These are phyloP conservation scores for Xylaria sp. DNA, from an alignment of 2,329 filamentous ascomycete species.

Conservation along the genomic window DNA sequence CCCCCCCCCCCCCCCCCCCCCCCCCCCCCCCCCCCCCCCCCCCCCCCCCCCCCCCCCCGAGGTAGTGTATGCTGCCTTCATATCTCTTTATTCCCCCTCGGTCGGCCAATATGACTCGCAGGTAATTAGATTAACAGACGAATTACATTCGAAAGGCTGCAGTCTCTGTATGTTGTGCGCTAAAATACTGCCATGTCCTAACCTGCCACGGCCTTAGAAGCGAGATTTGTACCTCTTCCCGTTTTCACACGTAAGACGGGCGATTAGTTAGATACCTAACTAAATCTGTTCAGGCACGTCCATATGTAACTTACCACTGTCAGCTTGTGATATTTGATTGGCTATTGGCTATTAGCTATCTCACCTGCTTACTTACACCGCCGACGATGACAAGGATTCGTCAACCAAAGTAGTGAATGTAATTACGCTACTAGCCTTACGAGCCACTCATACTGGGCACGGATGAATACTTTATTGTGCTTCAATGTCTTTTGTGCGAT, in stretches of 20 bases:
- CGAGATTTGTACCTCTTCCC: background rate
- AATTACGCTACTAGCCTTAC: constrained; percentile 35
- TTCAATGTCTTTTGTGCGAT: background rate
- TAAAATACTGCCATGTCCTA: no score
- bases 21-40: no score
- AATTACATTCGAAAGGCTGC: no score
- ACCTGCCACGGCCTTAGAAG: constrained; percentile 10
- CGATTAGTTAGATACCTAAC: no score
- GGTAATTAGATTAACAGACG: no score
- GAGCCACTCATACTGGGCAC: constrained; percentile 3
- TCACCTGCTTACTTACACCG: constrained; percentile 5
- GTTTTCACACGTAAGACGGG: constrained; percentile 27
- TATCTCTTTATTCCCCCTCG: no score
- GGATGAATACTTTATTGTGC: background rate
- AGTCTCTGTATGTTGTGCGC: no score
- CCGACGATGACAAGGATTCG: constrained; percentile 22
- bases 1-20: no score
- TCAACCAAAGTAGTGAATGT: background rate
- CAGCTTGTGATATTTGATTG: constrained; percentile 17
- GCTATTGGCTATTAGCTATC: constrained; percentile 25
- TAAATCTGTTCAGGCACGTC: constrained; percentile 9
- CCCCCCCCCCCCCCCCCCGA: no score
- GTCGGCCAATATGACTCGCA: no score
- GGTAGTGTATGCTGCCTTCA: no score
- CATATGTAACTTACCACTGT: background rate